Evolutionary conservation across 257 asterid genomes (phyloP).

Genomic region (Voacanga thouarsii): DNA sequence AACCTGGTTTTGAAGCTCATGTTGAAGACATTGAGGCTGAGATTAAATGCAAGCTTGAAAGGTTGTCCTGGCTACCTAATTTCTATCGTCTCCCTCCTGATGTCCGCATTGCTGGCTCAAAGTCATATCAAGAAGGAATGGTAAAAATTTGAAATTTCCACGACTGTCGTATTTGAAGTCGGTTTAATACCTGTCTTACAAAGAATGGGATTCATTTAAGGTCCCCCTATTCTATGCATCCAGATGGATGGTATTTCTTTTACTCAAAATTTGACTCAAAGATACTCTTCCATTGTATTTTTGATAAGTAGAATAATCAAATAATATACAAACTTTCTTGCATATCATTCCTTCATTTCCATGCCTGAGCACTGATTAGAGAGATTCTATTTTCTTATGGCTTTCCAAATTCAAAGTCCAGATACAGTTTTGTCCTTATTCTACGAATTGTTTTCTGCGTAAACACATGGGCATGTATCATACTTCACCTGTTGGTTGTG

Average conservation of each 20-base stretch:
- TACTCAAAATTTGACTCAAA: neutral
- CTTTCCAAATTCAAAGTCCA: neutral
- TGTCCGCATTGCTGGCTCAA: conserved; percentile 67
- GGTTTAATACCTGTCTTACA: neutral
- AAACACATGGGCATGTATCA: neutral
- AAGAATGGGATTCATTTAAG: neutral
- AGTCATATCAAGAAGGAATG: conserved; percentile 80
- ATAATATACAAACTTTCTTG: neutral
- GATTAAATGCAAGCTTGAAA: conserved; percentile 52
- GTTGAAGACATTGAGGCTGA: conserved; percentile 69
- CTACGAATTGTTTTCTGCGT: neutral
- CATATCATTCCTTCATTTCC: neutral
- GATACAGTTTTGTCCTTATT: neutral
- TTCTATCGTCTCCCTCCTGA: conserved; percentile 69
- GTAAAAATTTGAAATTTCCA: conserved; percentile 27
- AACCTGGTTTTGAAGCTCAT: conserved; percentile 58
- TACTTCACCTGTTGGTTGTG: neutral
- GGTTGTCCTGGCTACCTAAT: conserved; percentile 67
- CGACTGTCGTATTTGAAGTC: neutral
- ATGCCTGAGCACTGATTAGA: neutral
- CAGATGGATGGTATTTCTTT: neutral
- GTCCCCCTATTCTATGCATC: neutral
- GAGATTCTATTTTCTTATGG: neutral
- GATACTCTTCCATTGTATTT: neutral
- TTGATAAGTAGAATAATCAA: neutral